These are phyloP conservation scores for Schizonepeta tenuifolia DNA, from an alignment of 257 asterid genomes.

Conservation along the genomic window DNA sequence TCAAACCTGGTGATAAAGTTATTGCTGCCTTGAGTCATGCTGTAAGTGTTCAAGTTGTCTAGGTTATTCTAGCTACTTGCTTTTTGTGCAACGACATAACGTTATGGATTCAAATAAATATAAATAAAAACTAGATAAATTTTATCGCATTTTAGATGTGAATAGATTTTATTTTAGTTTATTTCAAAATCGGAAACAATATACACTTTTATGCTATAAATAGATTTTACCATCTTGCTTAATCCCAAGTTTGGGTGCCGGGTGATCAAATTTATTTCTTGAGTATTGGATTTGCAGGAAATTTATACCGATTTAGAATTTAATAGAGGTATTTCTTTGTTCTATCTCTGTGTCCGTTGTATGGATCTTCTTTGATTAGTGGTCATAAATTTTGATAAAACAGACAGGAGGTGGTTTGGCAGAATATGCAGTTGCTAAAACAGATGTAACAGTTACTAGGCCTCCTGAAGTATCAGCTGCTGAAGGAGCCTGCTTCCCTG, in stretches of 20 bases:
- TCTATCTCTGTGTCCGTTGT: background rate
- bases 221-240: no score
- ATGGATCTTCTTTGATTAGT: background rate
- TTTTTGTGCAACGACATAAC: no score
- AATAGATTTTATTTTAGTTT: no score
- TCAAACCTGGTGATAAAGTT: slow-evolving; percentile 82
- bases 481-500: slow-evolving; percentile 60
- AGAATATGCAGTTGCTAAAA: slow-evolving; percentile 58
- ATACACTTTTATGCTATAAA: no score
- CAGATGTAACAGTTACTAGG: slow-evolving; percentile 46
- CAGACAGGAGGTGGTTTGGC: slow-evolving; percentile 66
- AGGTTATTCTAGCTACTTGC: no score
- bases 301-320: background rate
- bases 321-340: background rate
- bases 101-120: no score
- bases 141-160: no score
- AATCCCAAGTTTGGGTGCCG: no score
- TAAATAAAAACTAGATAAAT: no score
- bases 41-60: slow-evolving; percentile 41
- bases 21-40: slow-evolving; percentile 48
- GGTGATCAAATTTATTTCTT: background rate
- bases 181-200: no score
- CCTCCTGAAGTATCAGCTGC: slow-evolving; percentile 69
- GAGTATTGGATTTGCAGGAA: background rate
- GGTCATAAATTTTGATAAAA: slow-evolving; percentile 11